Base-by-base conservation (phyloP, 345 rosid genomes). In the Salix purpurea region DNA sequence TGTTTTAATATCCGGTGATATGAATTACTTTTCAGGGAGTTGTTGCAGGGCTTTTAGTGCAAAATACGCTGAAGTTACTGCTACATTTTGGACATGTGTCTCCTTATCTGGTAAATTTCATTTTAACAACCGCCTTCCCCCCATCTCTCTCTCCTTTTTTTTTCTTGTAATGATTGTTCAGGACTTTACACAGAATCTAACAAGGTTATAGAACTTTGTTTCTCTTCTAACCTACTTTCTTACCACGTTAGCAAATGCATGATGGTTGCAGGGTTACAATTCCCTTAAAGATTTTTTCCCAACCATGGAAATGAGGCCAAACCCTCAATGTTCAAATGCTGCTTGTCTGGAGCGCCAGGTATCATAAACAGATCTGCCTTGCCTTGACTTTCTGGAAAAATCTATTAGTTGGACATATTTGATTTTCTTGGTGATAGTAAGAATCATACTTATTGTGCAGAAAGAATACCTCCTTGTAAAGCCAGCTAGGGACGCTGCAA, bases 241-340 rank as follows among this genome's bases (percentile, higher is more conserved):
- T 28, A 21, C 23, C 13, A 19, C 67, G 52, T 62, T 65, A 58
- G 69, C 56, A 32, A 36, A 56, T 69, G 11, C 60, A 21, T 32
- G 61, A 73, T 84, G 79, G 58, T 76, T 70, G 44, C 85, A 92
- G 99, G 99, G 98, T 58, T 96, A 93, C 79, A 96, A 90, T 83
- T 92, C 99, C 74, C 96, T 96, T 23, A 96, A 93, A 81, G 98
- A 93, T 83, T 96, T 58, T 83, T 96, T 96, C 84, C 99, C 98
- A 77, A 90, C 98, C 73, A 91, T 96, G 98, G 89, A 90, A 84
- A 91, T 91, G 98, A 93, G 86, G 87, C 98, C 98, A 72, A 93
- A 93, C 80, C 96, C 98, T 39, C 98, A 93, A 76, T 96, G 98
- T 87, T 85, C 94, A 39, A 96, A 96, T 85, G 88, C 82, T 69